Evolutionary conservation across 2,329 filamentous ascomycete species (phyloP).

Genomic region (Cladosporium sp.): DNA sequence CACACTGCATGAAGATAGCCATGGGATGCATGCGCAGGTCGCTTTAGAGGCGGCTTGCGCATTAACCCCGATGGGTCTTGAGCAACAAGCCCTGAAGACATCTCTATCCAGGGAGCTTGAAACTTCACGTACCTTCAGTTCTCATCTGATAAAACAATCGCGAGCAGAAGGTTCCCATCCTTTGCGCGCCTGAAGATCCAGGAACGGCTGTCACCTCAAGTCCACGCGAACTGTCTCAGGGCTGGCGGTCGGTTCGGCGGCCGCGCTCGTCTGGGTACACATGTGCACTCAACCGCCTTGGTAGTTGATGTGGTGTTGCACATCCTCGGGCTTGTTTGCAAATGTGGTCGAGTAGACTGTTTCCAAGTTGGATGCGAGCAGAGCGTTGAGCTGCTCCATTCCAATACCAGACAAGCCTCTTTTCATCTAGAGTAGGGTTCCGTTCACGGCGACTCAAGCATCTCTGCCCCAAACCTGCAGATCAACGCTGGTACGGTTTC

Average conservation of each 20-base stretch:
- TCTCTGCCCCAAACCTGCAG: constrained; percentile 4
- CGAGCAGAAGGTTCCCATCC: not conserved
- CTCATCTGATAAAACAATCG: not conserved
- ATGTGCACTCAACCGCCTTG: constrained; percentile 4
- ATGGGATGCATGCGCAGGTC: constrained; percentile 15
- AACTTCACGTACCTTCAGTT: not conserved
- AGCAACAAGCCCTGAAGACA: not conserved
- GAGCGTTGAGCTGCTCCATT: constrained; percentile 10
- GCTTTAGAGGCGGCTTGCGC: not conserved
- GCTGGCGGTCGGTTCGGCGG: not conserved
- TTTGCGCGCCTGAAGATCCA: not conserved
- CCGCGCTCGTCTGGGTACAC: constrained; percentile 13
- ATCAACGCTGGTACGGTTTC: constrained; percentile 16
- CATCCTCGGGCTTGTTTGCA: not conserved
- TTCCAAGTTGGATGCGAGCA: not conserved
- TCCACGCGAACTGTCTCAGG: constrained; percentile 13
- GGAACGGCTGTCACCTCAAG: constrained; percentile 11
- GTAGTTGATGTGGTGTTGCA: constrained; percentile 3
- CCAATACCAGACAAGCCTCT: constrained; percentile 8
- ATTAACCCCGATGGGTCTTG: not conserved
- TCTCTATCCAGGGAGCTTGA: not conserved
- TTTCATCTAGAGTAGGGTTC: constrained; percentile 12
- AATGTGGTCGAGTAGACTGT: not conserved
- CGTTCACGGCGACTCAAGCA: constrained; percentile 3
- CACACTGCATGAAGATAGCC: constrained; percentile 9